phyloP scores from a whole-genome alignment of 179 eudicot genomes.

The Carnegiea gigantea region DNA sequence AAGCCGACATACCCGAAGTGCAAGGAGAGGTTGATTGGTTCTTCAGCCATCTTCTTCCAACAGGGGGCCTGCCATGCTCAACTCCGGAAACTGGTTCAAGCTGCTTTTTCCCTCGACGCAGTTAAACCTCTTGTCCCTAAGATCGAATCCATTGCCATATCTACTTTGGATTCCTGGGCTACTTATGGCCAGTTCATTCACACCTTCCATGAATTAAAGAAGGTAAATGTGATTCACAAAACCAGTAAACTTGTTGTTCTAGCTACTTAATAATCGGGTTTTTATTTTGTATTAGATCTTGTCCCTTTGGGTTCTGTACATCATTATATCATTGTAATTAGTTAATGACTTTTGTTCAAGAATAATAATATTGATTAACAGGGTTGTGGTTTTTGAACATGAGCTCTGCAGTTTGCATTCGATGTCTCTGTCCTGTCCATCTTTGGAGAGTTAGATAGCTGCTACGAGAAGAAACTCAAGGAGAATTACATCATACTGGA shows the following conservation, averaged over 20 bases:
- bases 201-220: slow-evolving; percentile 50
- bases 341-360: slow-evolving; percentile 9
- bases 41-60: slow-evolving; percentile 50
- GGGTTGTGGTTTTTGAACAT: neutral
- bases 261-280: too few relatives aligned
- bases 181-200: slow-evolving; percentile 26
- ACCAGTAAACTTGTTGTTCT: too few relatives aligned
- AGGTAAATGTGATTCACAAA: slow-evolving; percentile 27
- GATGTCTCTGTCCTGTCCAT: slow-evolving; percentile 46
- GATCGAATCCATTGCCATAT: slow-evolving; percentile 42
- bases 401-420: slow-evolving; percentile 42
- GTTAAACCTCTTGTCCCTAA: slow-evolving; percentile 37
- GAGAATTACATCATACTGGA: slow-evolving; percentile 42
- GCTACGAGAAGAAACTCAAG: slow-evolving; percentile 28
- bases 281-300: too few relatives aligned
- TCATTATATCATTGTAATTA: too few relatives aligned
- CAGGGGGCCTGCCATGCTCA: slow-evolving; percentile 49
- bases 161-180: slow-evolving; percentile 51
- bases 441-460: slow-evolving; percentile 39
- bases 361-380: neutral
- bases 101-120: slow-evolving; percentile 42
- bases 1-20: slow-evolving; percentile 58
- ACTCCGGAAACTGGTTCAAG: slow-evolving; percentile 49
- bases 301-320: too few relatives aligned
- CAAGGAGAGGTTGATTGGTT: slow-evolving; percentile 54